A percentile compares a stretch with the other conserved stretches of the same genome.
These are phyloP conservation scores for Rosa multiflora DNA, from an alignment of 306 rosid genomes.

Conservation along the genomic window DNA sequence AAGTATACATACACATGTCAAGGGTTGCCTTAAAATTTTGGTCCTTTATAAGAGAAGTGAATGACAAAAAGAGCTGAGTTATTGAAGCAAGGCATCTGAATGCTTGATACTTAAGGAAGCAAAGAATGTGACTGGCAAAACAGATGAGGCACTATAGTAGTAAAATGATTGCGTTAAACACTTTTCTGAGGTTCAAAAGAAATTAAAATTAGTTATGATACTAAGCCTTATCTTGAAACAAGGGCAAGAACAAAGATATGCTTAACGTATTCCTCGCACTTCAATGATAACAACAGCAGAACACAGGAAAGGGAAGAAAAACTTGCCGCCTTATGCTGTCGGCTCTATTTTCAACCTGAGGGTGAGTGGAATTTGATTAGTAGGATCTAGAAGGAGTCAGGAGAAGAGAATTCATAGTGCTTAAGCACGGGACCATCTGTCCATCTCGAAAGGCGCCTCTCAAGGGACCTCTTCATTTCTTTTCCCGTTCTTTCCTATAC, in stretches of 20 bases:
- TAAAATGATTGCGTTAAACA: no score
- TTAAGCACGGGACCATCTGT: neutral
- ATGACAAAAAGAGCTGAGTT: neutral
- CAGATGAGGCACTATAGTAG: neutral
- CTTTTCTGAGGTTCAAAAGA: neutral
- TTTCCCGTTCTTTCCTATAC: neutral
- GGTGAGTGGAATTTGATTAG: neutral
- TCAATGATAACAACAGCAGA: neutral
- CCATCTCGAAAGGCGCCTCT: neutral
- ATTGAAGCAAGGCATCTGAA: conserved; percentile 29
- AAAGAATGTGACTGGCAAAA: conserved; percentile 17
- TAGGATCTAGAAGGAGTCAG: neutral
- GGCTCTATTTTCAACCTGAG: neutral
- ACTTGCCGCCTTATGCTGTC: neutral
- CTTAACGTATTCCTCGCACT: neutral
- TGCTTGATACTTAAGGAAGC: conserved; percentile 19
- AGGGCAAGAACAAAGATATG: conserved; percentile 12
- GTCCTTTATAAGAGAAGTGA: conserved; percentile 8
- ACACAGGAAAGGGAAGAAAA: neutral
- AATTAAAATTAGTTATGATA: neutral
- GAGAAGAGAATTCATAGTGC: neutral
- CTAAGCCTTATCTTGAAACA: conserved; percentile 29
- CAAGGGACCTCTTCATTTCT: neutral
- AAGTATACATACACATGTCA: neutral
- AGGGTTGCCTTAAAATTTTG: conserved; percentile 3